phyloP scores from a whole-genome alignment of 2,329 filamentous ascomycete species.

The Macrophomina phaseolina region DNA sequence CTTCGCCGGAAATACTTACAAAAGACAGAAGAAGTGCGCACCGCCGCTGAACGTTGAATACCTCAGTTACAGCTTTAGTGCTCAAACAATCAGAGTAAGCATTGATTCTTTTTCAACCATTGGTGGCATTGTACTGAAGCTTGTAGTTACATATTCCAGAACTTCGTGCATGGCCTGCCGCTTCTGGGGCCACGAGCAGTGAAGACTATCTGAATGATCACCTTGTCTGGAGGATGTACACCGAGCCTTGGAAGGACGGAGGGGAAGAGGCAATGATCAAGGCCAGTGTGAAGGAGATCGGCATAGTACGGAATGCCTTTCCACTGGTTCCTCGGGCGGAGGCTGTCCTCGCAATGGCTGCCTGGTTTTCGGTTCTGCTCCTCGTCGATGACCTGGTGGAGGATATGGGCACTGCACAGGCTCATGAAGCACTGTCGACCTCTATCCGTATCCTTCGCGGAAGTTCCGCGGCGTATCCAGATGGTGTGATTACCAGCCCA shows the following conservation, averaged over 20 bases:
- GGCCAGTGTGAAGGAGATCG: neutral
- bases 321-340: neutral
- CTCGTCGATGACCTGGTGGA: slow-evolving; percentile 4
- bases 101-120: too few relatives aligned
- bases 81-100: too few relatives aligned
- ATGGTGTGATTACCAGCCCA: neutral
- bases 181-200: neutral
- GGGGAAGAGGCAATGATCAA: neutral
- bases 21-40: too few relatives aligned
- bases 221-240: neutral
- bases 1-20: too few relatives aligned
- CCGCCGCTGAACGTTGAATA: too few relatives aligned
- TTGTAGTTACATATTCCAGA: neutral
- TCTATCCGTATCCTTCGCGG: neutral
- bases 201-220: neutral
- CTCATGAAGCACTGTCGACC: neutral
- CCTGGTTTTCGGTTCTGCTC: neutral
- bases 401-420: neutral
- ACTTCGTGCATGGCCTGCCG: neutral
- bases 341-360: slow-evolving; percentile 3
- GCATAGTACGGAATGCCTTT: neutral
- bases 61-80: too few relatives aligned
- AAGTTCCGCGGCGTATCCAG: neutral
- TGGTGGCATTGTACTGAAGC: neutral
- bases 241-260: neutral